Percentiles rank a stretch among this genome's conserved stretches.
Conservation (phyloP, 768 basidiomycete species). For the Erythrobasidium yunnanense region DNA sequence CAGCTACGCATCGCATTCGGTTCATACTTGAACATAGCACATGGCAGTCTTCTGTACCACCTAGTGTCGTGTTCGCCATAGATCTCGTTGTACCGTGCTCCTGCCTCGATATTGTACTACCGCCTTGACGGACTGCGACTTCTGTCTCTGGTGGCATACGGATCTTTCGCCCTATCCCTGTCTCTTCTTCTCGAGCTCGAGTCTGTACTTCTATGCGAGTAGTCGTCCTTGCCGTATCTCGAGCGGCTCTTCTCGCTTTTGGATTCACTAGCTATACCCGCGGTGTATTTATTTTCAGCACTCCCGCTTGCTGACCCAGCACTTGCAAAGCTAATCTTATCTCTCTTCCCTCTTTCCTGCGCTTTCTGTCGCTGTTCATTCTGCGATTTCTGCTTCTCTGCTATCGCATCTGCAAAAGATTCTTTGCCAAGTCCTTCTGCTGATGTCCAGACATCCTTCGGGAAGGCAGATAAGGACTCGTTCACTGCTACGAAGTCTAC, state of each 20-base stretch:
- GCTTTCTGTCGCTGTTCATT: slow-evolving; percentile 20
- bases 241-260: neutral
- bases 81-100: no score
- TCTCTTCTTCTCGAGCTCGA: neutral
- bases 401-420: slow-evolving; percentile 16
- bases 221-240: neutral
- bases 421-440: slow-evolving; percentile 7
- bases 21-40: no score
- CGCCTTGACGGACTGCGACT: neutral
- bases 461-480: slow-evolving; percentile 76
- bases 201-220: neutral
- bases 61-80: no score
- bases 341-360: slow-evolving; percentile 22
- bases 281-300: no score
- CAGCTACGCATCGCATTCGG: no score
- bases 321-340: slow-evolving; percentile 18
- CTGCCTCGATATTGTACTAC: no score
- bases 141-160: neutral
- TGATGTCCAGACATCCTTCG: slow-evolving; percentile 53
- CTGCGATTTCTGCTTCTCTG: slow-evolving; percentile 24
- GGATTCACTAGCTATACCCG: no score
- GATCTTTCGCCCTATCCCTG: neutral
- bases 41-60: no score
- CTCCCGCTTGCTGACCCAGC: slow-evolving; percentile 5
- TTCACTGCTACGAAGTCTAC: slow-evolving; percentile 89